Evolutionary conservation across 23 red algal species (phyloP), one percentile per base, ranked within the genome.

Genomic region (Gracilaria vermiculophylla): DNA sequence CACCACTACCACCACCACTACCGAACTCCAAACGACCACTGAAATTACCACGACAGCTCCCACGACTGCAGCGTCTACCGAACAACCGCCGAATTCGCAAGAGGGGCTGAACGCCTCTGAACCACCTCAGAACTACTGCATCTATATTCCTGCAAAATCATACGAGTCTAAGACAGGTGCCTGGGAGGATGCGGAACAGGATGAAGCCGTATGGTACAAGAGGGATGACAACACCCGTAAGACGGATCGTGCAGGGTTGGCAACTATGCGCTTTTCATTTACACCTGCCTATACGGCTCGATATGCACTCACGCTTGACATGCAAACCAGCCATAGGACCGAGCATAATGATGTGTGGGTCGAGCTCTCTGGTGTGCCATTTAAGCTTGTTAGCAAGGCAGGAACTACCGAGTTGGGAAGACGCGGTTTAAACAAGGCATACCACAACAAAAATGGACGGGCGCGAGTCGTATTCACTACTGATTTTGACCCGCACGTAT

Each of bases 261-360:
- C 45, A 12, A 66, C 69, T 12, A 1, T 88, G 33, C 48, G 53
- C 31, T 88, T 77, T 29, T 50, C 53, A 1, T 88, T 88, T 36
- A 88, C 69, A 11, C 62, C 84, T 2, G 17, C 28, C 20, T 21
- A 53, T 8, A 48, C 84, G 2, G 27, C 27, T 2, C 65, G 69
- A 15, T 78, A 88, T 50, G 69, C 66, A 0, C 44, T 88, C 28
- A 69, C 69, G 16, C 21, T 88, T 3, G 70, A 76, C 37, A 88
- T 88, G 84, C 58, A 28, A 27, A 78, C 84, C 19, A 35, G 24
- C 12, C 48, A 78, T 19, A 11, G 27, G 2, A 21, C 48, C 10
- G 84, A 88, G 28, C 84, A 88, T 44, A 88, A 88, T 53, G 84
- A 88, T 45, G 53, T 88, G 20, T 88, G 69, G 50, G 41, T 70